Conservation (phyloP, 78 protist genomes). For the Protostelium mycophagum region DNA sequence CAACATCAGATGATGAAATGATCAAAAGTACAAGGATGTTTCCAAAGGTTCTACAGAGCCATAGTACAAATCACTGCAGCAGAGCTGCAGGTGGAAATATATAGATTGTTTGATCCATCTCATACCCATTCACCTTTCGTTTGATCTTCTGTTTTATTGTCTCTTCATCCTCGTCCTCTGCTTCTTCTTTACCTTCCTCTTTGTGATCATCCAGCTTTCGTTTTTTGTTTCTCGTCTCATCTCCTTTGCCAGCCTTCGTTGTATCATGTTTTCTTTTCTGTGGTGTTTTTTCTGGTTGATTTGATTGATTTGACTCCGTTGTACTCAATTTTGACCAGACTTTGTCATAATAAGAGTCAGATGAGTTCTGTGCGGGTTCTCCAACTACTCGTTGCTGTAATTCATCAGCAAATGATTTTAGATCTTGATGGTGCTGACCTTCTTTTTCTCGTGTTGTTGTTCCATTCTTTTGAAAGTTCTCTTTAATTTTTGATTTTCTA, state of each 20-base stretch:
- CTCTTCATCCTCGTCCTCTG: neutral
- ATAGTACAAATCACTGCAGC: no score
- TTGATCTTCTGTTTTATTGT: neutral
- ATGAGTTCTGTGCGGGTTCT: no score
- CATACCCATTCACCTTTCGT: neutral
- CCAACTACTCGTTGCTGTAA: no score
- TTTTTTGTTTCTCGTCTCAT: neutral
- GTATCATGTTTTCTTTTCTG: no score
- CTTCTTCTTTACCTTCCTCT: neutral
- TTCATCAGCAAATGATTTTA: neutral
- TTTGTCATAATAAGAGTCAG: no score
- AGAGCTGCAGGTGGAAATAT: no score
- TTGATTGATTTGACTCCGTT: no score
- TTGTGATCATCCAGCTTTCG: neutral
- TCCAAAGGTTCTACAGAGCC: no score
- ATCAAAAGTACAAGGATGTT: no score
- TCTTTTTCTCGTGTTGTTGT: neutral
- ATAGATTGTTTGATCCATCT: no score
- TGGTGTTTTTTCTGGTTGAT: no score
- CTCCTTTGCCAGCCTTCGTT: neutral
- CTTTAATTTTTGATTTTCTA: neutral
- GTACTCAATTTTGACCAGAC: no score
- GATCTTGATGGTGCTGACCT: neutral
- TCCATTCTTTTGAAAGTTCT: neutral
- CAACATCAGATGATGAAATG: neutral